Conservation (phyloP, 2,329 filamentous ascomycete species). For the Fusarium haematococcum region DNA sequence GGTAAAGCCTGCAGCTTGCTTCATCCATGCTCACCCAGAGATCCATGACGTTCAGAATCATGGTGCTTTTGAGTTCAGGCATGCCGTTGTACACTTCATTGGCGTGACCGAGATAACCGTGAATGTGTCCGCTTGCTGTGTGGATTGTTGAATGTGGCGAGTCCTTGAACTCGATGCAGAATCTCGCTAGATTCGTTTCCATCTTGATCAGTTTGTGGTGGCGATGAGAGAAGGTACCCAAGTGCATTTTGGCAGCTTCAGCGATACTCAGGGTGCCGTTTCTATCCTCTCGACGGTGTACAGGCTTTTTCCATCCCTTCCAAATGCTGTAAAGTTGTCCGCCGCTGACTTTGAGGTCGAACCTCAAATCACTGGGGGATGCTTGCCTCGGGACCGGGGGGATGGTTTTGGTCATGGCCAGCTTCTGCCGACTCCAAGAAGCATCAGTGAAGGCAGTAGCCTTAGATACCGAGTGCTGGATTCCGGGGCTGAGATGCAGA, state of each 20-base stretch:
- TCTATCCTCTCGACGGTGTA: background rate
- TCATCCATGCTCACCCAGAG: constrained; percentile 40
- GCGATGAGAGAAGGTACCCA: constrained; percentile 18
- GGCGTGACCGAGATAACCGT: constrained; percentile 20
- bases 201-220: constrained; percentile 30
- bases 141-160: background rate
- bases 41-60: constrained; percentile 41
- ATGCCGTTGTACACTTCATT: constrained; percentile 19
- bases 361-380: constrained; percentile 17
- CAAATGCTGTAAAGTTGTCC: constrained; percentile 19
- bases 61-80: constrained; percentile 34
- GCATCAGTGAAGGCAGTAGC: constrained; percentile 27
- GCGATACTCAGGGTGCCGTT: constrained; percentile 18
- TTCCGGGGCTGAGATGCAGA: constrained; percentile 12
- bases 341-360: constrained; percentile 36
- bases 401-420: constrained; percentile 33
- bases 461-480: constrained; percentile 15
- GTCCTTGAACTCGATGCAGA: constrained; percentile 7
- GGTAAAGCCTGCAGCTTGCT: constrained; percentile 33
- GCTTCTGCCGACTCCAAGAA: constrained; percentile 37
- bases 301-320: constrained; percentile 18
- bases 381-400: constrained; percentile 36
- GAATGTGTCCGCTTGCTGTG: constrained; percentile 8
- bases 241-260: constrained; percentile 34
- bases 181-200: constrained; percentile 8